Evolutionary conservation across 1,284 basidiomycete species (phyloP).

Genomic region (Cutaneotrichosporon spelunceum): DNA sequence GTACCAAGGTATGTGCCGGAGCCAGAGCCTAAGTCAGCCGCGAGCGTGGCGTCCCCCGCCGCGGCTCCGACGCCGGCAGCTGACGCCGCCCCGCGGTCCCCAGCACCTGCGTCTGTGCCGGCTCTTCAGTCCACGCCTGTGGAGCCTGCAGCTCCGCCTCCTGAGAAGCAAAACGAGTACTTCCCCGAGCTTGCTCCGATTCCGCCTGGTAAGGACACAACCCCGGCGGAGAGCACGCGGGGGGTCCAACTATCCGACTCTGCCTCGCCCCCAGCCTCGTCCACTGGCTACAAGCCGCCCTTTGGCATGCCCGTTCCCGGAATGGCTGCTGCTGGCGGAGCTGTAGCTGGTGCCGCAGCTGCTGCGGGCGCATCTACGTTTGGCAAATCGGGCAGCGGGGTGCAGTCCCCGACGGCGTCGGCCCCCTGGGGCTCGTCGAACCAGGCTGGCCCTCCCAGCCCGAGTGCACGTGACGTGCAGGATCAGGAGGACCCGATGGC

Average conservation of each 20-base stretch:
- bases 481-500: conserved; percentile 69
- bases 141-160: not conserved
- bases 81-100: not conserved
- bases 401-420: conserved; percentile 37
- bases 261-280: not conserved
- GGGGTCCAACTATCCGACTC: not conserved
- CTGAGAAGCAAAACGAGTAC: conserved; percentile 4
- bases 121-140: not conserved
- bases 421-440: conserved; percentile 19
- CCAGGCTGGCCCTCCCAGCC: conserved; percentile 25
- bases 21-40: not conserved
- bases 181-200: not conserved
- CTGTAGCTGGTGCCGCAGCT: conserved; percentile 21
- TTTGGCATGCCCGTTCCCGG: conserved; percentile 43
- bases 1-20: conserved; percentile 2
- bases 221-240: conserved; percentile 9
- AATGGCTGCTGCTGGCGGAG: conserved; percentile 29
- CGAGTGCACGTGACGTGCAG: conserved; percentile 42
- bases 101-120: not conserved
- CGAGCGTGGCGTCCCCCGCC: not conserved
- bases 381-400: conserved; percentile 14
- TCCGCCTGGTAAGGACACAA: not conserved
- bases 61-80: not conserved
- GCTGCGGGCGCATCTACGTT: conserved; percentile 31
- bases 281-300: conserved; percentile 27